Base-by-base conservation (phyloP, 495 filamentous ascomycete genomes). In the Lineolata rhizophorae region DNA sequence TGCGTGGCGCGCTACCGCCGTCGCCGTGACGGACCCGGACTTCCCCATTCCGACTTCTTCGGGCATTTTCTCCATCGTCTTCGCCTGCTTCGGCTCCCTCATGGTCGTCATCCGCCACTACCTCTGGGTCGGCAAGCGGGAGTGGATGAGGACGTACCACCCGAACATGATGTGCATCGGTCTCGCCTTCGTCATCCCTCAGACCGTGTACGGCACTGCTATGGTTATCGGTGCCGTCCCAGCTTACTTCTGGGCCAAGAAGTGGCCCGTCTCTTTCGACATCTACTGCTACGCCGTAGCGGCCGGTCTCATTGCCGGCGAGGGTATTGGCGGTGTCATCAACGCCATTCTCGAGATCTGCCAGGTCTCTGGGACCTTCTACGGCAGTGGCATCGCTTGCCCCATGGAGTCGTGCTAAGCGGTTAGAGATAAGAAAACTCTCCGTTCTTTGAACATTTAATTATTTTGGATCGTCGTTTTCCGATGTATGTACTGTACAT, bases 111-210 rank as follows among this genome's bases (percentile, higher is more conserved):
- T 73, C 40, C 56, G 67, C 28, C 65, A 72, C 53, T 67, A 60
- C 50, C 67, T 54, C 37, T 57, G 70, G 20, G 54, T 56, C 14
- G 61, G 64, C 18, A 35, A 47, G 19, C 54, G 56, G n/a, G 64
- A 58, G 35, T 69, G 65, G 52, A 61, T 63, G 38, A 59, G 65
- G 27, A 43, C 49, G 21, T 76, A 60, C 36, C 57, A 72, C 13
- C 71, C 71, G 28, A 76, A 76, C 57, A 71, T 72, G 61, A 68
- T 70, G 45, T 67, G 64, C 15, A 60, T 75, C 26, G 68, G 62
- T 5, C 52, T 76, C 20, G 64, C 70, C 2, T 74, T 70, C 45
- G 66, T 74, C 35, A 49, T 76, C n/a, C 57, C 61, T 13, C 57
- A 53, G 19, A 64, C 64, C 0, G 50, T 58, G 9, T 69, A 65